Percentiles rank a stretch among this genome's conserved stretches.
These are phyloP conservation scores for Pseudogymnoascus sp. DNA, from an alignment of 2,329 filamentous ascomycete species.

Conservation along the genomic window DNA sequence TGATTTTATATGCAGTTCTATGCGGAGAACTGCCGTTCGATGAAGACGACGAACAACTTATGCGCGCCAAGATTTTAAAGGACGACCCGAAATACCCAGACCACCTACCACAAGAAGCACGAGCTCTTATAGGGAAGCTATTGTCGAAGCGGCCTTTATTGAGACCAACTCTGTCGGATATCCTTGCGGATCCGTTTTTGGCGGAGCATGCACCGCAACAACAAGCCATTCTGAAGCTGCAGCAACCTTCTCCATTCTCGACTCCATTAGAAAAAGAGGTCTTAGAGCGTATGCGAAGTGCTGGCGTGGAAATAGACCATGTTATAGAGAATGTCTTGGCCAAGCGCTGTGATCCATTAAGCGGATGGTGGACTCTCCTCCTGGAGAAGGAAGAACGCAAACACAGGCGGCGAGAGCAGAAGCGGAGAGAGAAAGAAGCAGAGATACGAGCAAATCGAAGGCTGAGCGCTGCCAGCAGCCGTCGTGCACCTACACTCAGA, in stretches of 20 bases:
- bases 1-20: conserved; percentile 76
- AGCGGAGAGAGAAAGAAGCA: conserved; percentile 75
- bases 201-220: conserved; percentile 81
- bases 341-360: conserved; percentile 81
- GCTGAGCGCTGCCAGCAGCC: conserved; percentile 82
- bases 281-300: conserved; percentile 83
- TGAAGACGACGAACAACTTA: conserved; percentile 86
- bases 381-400: conserved; percentile 94
- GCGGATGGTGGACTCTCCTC: conserved; percentile 92
- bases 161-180: conserved; percentile 74
- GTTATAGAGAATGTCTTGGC: conserved; percentile 91
- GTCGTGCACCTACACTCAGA: conserved; percentile 67
- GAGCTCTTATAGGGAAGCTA: conserved; percentile 69
- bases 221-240: conserved; percentile 78
- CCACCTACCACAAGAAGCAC: conserved; percentile 69
- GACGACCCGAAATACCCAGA: conserved; percentile 83
- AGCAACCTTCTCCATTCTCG: conserved; percentile 74
- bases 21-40: conserved; percentile 90
- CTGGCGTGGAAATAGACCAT: conserved; percentile 87
- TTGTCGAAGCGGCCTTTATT: conserved; percentile 85
- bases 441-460: conserved; percentile 75
- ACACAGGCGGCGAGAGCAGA: conserved; percentile 69
- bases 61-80: conserved; percentile 75
- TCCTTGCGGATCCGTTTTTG: conserved; percentile 82
- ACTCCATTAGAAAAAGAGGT: conserved; percentile 86